Base-by-base conservation (phyloP, 1,284 basidiomycete genomes). In the Porodaedalea pini region DNA sequence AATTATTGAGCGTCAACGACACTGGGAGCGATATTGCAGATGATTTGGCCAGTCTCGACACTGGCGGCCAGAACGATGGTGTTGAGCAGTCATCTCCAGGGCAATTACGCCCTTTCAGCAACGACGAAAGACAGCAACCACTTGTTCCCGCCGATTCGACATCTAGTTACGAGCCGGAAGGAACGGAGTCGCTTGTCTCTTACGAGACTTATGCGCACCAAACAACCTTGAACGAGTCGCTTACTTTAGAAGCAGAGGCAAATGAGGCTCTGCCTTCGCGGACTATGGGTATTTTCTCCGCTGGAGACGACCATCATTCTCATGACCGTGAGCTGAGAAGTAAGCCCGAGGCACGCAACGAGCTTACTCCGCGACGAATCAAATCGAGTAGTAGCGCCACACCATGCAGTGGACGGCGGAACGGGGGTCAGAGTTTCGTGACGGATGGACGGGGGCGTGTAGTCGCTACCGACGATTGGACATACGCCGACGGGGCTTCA, bases 371-470 rank as follows among this genome's bases (percentile, higher is more conserved):
- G n/a, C 54, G 54, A n/a, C 54, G 54, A 21, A 25, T 34, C 5
- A 55, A 55, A 23, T 47, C 54, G 29, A 36, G n/a, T 32, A 55
- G 11, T 19, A 36, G 44, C 43, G 23, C n/a, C 17, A 27, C 44
- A 25, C 17, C 44, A 40, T 55, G 44, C 11, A n/a, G n/a, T 15
- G 40, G 54, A 8, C 29, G 54, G 40, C 34, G 52, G 32, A 52
- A 27, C 29, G 49, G 44, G 2, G 44, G 50, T 27, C 59, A 57
- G 43, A 57, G 45, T 37, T 61, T 61, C 23, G 55, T 61, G 32
- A 61, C 59, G 8, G 59, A 61, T 48, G 59, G 59, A 15, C 50
- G 59, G 31, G 59, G 59, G 17, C 59, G 59, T 13, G 59, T 61
- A 11, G 56, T 61, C 21, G 55, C 55, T 3, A 61, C 59, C 15